A percentile compares a stretch with the other conserved stretches of the same genome.
phyloP scores from a whole-genome alignment of 2,329 filamentous ascomycete species.

The Cercospora sojina region DNA sequence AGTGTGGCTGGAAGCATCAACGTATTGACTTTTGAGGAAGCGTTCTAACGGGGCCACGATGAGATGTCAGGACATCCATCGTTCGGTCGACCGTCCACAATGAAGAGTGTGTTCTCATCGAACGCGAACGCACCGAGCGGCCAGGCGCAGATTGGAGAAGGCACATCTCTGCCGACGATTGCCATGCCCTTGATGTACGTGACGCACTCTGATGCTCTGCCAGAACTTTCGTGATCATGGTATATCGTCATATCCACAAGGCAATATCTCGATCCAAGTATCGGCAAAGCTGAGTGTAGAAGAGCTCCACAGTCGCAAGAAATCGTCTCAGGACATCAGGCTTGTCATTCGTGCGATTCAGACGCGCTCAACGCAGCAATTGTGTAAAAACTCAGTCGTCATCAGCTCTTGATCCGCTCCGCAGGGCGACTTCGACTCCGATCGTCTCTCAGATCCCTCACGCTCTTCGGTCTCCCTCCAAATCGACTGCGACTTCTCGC shows the following conservation, averaged over 20 bases:
- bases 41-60: not conserved
- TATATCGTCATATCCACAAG: not conserved
- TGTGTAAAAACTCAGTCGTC: not conserved
- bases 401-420: constrained; percentile 2
- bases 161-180: not conserved
- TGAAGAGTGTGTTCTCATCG: not conserved
- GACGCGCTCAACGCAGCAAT: not conserved
- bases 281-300: not conserved
- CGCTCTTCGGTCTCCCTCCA: constrained; percentile 14
- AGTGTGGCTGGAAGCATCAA: not conserved
- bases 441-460: constrained; percentile 7
- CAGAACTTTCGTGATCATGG: not conserved
- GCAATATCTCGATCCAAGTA: not conserved
- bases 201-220: not conserved
- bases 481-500: constrained; percentile 16
- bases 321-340: not conserved
- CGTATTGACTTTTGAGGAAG: not conserved
- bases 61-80: not conserved
- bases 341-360: not conserved
- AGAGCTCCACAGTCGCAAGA: not conserved
- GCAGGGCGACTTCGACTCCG: constrained; percentile 19
- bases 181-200: not conserved
- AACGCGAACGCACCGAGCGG: not conserved
- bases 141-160: not conserved
- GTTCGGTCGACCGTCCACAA: not conserved